phyloP scores from a whole-genome alignment of 1,284 basidiomycete genomes.

The Ganoderma boninense region DNA sequence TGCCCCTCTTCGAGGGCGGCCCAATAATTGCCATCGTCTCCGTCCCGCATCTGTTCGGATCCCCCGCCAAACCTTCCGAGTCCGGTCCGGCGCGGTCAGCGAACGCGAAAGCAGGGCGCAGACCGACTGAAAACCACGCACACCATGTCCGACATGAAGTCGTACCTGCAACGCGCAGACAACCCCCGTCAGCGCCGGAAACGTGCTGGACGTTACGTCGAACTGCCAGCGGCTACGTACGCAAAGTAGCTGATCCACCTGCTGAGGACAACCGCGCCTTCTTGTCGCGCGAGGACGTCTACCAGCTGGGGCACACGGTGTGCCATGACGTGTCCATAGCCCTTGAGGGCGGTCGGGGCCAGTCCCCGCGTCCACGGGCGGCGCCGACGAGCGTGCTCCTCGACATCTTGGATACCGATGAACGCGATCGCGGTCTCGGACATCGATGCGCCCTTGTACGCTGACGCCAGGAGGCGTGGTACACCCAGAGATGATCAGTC shows the following conservation, averaged over 20 bases:
- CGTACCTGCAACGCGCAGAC: conserved; percentile 16
- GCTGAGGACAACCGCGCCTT: conserved; percentile 48
- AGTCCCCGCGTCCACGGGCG: conserved; percentile 63
- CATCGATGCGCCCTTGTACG: conserved; percentile 7
- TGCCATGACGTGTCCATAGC: conserved; percentile 56
- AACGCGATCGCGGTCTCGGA: conserved; percentile 14
- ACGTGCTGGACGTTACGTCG: too few relatives aligned
- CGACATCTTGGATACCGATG: conserved; percentile 43
- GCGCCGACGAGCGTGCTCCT: conserved; percentile 55
- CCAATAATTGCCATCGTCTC: conserved; percentile 29
- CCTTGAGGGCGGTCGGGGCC: conserved; percentile 55
- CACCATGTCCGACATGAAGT: conserved; percentile 43
- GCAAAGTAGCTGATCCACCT: conserved; percentile 60
- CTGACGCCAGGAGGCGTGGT: too few relatives aligned
- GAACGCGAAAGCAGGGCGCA: not conserved
- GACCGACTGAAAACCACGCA: conserved; percentile 19
- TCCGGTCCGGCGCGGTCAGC: not conserved
- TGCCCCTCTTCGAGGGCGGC: conserved; percentile 13
- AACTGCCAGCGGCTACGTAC: conserved; percentile 43
- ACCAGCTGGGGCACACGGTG: conserved; percentile 50
- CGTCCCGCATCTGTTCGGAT: conserved; percentile 35
- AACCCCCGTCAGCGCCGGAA: not conserved
- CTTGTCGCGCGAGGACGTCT: conserved; percentile 45
- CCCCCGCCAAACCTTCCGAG: conserved; percentile 38
- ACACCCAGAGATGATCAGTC: too few relatives aligned